phyloP scores from a whole-genome alignment of 495 filamentous ascomycete species.

The Podospora comata region DNA sequence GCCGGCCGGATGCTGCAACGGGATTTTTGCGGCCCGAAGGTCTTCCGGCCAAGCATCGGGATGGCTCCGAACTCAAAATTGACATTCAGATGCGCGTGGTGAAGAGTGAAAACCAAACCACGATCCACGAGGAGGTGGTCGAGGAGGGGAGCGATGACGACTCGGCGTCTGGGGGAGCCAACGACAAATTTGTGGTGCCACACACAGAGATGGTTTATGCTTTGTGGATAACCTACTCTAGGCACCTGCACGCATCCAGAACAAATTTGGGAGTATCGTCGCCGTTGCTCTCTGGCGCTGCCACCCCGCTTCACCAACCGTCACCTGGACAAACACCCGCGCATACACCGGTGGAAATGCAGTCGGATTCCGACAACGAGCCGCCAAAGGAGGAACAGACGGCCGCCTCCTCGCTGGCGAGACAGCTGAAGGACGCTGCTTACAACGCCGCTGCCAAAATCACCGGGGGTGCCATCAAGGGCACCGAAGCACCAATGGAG shows the following conservation, averaged over 20 bases:
- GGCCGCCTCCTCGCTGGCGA: constrained; percentile 59
- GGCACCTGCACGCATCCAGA: constrained; percentile 76
- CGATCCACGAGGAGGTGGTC: constrained; percentile 42
- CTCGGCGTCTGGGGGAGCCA: constrained; percentile 28
- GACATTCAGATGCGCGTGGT: constrained; percentile 96
- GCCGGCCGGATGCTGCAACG: constrained; percentile 68
- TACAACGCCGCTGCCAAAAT: constrained; percentile 47
- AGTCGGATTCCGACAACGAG: constrained; percentile 46
- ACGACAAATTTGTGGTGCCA: constrained; percentile 27
- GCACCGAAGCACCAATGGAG: constrained; percentile 22
- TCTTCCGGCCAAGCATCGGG: constrained; percentile 78
- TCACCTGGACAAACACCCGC: constrained; percentile 67
- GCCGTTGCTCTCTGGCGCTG: constrained; percentile 55
- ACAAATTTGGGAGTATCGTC: constrained; percentile 55
- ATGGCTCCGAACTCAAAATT: constrained; percentile 85
- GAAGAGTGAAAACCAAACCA: constrained; percentile 66
- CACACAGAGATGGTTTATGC: constrained; percentile 85
- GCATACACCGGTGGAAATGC: constrained; percentile 50
- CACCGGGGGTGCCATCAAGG: constrained; percentile 27
- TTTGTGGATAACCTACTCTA: constrained; percentile 94
- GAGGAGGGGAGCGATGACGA: constrained; percentile 53
- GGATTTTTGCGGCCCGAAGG: constrained; percentile 78
- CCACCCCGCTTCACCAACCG: constrained; percentile 69
- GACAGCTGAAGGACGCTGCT: constrained; percentile 72
- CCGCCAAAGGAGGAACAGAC: constrained; percentile 37